Evolutionary conservation across 192 early-diverging fungal species (phyloP).

Genomic region (Coemansia sp.): DNA sequence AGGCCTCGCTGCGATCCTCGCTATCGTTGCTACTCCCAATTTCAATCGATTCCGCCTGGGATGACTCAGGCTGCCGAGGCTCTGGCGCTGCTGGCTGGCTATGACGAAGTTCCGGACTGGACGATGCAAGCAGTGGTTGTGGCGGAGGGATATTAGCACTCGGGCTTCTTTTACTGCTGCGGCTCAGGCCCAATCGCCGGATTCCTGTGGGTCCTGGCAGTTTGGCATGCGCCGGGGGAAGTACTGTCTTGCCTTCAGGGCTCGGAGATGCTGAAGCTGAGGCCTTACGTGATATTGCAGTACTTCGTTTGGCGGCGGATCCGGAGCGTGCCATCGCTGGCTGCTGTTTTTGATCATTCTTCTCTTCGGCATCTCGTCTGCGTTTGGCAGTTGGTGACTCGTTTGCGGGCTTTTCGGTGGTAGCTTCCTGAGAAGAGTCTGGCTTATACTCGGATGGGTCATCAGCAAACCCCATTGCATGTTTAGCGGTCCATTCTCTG

Average conservation of each 20-base stretch:
- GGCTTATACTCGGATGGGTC: constrained; percentile 17
- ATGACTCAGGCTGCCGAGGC: constrained; percentile 6
- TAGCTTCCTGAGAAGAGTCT: constrained; percentile 11
- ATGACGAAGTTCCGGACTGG: neutral
- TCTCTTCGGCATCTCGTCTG: neutral
- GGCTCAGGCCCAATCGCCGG: constrained; percentile 39
- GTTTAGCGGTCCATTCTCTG: constrained; percentile 33
- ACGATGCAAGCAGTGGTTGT: neutral
- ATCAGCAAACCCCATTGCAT: constrained; percentile 21
- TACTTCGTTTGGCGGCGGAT: constrained; percentile 7
- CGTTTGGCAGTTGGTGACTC: neutral
- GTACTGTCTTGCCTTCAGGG: constrained; percentile 1
- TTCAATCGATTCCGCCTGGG: constrained; percentile 41
- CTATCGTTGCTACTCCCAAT: constrained; percentile 27
- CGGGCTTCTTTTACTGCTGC: constrained; percentile 20
- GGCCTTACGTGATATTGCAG: constrained; percentile 24
- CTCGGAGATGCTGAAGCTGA: constrained; percentile 9
- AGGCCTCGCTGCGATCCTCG: neutral
- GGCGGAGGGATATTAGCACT: neutral
- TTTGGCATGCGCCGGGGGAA: constrained; percentile 22
- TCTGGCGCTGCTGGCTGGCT: neutral
- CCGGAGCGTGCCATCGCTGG: neutral
- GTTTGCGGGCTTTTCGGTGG: neutral
- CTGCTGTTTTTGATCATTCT: neutral
- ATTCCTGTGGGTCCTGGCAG: constrained; percentile 16